Base-by-base conservation (phyloP, 495 filamentous ascomycete genomes). In the Bacidia rubella region DNA sequence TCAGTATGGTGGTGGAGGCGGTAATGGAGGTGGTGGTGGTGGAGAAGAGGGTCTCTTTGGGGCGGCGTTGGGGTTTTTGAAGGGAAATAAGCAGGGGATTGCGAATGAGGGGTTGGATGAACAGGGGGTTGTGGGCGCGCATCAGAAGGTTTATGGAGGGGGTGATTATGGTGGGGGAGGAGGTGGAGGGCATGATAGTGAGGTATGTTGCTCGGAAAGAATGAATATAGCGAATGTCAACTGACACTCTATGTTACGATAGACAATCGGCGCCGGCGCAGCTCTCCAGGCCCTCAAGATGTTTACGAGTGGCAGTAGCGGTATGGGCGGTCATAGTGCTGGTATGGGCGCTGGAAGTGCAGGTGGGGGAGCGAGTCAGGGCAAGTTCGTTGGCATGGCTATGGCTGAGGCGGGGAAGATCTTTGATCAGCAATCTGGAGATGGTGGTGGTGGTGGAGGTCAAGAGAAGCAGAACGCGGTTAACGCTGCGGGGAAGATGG, bases 271-370 rank as follows among this genome's bases (percentile, higher is more conserved):
- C 17, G 68, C 72, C 0, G 81, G 79, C 0, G 80, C 80, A 3
- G 81, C 81, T 0, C 72, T 84, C 72, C 77, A 84, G 67, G 81
- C 81, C 7, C 54, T 85, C 58, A 84, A 84, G 71, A 76, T 78
- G 74, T 84, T 83, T 51, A 72, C 68, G 1, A 62, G 65, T 7
- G 70, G 73, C 10, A 35, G 29, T 35, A 35, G 29, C 15, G 46
- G 27, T 3, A 43, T 19, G 22, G 49, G 58, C 24, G 57, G 46
- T 3, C 53, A 59, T 42, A 65, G 63, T 17, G 66, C 62, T 0
- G 66, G 66, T 15, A 61, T 65, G 55, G 70, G 70, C 2, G 35
- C 24, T 5, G 56, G 56, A 0, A 40, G 24, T 26, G 17, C 54
- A 27, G 50, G 60, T n/a, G 44, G 60, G 0, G 63, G 67, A 38